phyloP scores from a whole-genome alignment of 2,329 filamentous ascomycete genomes.

The Arthroderma sp. region DNA sequence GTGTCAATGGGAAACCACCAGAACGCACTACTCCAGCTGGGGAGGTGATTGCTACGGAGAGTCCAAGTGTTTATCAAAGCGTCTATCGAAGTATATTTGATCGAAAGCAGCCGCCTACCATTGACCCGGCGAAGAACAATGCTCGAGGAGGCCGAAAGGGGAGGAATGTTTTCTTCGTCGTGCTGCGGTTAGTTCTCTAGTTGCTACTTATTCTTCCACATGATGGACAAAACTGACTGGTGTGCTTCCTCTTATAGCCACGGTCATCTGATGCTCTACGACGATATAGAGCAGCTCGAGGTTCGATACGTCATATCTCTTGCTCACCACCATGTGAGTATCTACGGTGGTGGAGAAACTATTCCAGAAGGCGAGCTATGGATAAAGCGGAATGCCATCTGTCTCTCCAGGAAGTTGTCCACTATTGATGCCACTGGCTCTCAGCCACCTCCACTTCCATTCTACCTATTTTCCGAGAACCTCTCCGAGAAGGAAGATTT shows the following conservation, averaged over 20 bases:
- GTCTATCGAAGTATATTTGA: slow-evolving; percentile 98
- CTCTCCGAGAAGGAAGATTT: slow-evolving; percentile 97
- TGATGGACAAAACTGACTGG: slow-evolving; percentile 1
- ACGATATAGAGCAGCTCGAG: slow-evolving; percentile 87
- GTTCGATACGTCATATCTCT: slow-evolving; percentile 92
- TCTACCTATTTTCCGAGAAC: slow-evolving; percentile 89
- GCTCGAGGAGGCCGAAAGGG: slow-evolving; percentile 44
- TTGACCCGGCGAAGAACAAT: slow-evolving; percentile 39
- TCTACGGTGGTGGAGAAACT: slow-evolving; percentile 65
- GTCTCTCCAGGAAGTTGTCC: slow-evolving; percentile 52
- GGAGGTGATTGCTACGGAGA: slow-evolving; percentile 62
- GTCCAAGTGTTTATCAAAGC: slow-evolving; percentile 90
- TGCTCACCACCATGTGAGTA: slow-evolving; percentile 67
- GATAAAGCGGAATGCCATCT: slow-evolving; percentile 86
- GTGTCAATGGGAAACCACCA: slow-evolving; percentile 83
- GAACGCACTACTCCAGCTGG: slow-evolving; percentile 73
- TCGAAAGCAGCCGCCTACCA: slow-evolving; percentile 48
- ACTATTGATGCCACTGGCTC: slow-evolving; percentile 39
- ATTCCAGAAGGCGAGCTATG: slow-evolving; percentile 89
- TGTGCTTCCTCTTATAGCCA: slow-evolving; percentile 43
- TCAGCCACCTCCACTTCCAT: slow-evolving; percentile 53
- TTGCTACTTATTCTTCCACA: neutral
- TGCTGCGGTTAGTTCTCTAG: slow-evolving; percentile 52
- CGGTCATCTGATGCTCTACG: slow-evolving; percentile 93
- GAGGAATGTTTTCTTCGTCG: slow-evolving; percentile 86